Evolutionary conservation across 768 basidiomycete species (phyloP).

Genomic region (Suillus decipiens): DNA sequence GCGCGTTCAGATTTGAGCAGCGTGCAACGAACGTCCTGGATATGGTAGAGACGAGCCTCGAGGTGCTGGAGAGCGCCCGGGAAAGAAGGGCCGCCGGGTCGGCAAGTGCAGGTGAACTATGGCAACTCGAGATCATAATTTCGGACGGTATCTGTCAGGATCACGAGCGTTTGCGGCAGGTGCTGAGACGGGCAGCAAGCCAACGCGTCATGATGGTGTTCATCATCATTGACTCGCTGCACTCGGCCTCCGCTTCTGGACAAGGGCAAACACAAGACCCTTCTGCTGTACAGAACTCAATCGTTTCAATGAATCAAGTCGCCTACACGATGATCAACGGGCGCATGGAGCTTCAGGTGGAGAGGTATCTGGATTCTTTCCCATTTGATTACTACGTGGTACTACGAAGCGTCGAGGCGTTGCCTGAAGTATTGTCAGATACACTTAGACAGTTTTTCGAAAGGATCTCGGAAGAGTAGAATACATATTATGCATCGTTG

Average conservation of each 20-base stretch:
- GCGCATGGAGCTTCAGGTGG: slow-evolving; percentile 81
- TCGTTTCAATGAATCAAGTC: slow-evolving; percentile 90
- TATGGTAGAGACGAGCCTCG: slow-evolving; percentile 78
- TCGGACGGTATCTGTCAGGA: slow-evolving; percentile 99
- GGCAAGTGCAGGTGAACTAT: slow-evolving; percentile 72
- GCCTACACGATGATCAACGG: slow-evolving; percentile 63
- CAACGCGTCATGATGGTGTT: slow-evolving; percentile 96
- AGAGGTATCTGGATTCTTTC: slow-evolving; percentile 92
- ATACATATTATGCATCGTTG: neutral
- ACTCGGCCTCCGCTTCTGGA: slow-evolving; percentile 39
- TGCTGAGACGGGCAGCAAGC: slow-evolving; percentile 83
- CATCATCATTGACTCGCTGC: slow-evolving; percentile 90
- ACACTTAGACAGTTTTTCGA: slow-evolving; percentile 94
- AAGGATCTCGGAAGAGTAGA: slow-evolving; percentile 71
- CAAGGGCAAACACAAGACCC: slow-evolving; percentile 9
- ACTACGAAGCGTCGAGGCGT: slow-evolving; percentile 84
- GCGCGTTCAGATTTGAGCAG: slow-evolving; percentile 88
- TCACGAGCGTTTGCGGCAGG: slow-evolving; percentile 78
- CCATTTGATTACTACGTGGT: slow-evolving; percentile 98
- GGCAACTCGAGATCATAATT: slow-evolving; percentile 98
- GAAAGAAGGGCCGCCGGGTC: slow-evolving; percentile 59
- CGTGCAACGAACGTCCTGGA: slow-evolving; percentile 83
- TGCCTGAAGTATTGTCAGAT: slow-evolving; percentile 86
- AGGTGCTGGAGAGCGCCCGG: slow-evolving; percentile 74
- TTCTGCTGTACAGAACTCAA: slow-evolving; percentile 61